A percentile compares a stretch with the other conserved stretches of the same genome.
These are phyloP conservation scores for Vaccinium macrocarpon DNA, from an alignment of 148 eudicot species.

Conservation along the genomic window DNA sequence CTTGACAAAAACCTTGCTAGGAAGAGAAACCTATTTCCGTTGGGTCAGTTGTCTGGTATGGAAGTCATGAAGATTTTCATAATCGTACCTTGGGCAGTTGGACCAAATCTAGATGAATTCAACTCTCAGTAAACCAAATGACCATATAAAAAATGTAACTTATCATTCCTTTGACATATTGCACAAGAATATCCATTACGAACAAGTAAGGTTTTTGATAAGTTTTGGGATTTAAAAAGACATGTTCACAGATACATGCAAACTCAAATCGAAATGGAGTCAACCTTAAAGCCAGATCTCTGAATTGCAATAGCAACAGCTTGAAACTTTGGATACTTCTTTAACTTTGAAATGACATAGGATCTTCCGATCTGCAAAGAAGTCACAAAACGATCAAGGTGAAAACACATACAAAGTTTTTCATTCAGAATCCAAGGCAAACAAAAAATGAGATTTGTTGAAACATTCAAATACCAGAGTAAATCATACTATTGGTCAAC, in stretches of 20 bases:
- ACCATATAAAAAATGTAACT: background rate
- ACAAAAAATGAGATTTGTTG: background rate
- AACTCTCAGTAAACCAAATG: background rate
- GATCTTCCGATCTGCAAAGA: conserved; percentile 78
- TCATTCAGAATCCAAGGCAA: background rate
- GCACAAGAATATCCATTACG: background rate
- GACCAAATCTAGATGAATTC: background rate
- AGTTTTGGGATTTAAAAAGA: background rate
- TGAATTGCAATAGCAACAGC: conserved; percentile 90
- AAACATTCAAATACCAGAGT: background rate
- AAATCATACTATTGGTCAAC: background rate
- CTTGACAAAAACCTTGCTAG: background rate
- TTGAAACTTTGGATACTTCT: conserved; percentile 82
- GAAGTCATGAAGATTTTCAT: background rate
- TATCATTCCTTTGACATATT: background rate
- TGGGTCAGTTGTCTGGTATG: background rate
- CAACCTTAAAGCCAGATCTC: conserved; percentile 94
- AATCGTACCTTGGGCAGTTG: background rate
- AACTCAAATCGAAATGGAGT: background rate
- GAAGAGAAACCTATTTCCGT: background rate
- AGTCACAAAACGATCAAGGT: conserved; percentile 4
- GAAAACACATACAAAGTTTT: background rate
- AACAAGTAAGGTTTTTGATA: background rate
- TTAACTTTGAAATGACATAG: conserved; percentile 69
- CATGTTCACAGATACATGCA: background rate